Evolutionary conservation across 106 monocot genomes (phyloP).

Genomic region (Vanilla planifolia): DNA sequence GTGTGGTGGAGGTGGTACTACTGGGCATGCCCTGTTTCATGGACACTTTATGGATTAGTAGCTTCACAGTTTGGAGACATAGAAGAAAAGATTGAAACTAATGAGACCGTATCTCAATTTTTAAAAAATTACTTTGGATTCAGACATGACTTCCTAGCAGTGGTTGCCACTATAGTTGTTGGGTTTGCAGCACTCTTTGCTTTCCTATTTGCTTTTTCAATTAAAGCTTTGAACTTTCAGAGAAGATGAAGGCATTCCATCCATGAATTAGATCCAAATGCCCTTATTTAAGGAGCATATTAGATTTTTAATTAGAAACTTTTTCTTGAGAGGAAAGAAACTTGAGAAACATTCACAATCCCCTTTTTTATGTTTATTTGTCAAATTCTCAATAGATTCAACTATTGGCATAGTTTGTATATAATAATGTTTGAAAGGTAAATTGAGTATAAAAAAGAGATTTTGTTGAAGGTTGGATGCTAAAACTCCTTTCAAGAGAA

Average conservation of each 20-base stretch:
- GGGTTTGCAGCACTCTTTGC: constrained; percentile 63
- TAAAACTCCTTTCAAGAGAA: too few species aligned
- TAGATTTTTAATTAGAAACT: too few species aligned
- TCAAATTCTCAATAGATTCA: too few species aligned
- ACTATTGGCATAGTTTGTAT: too few species aligned
- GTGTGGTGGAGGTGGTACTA: constrained; percentile 95
- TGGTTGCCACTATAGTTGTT: constrained; percentile 35
- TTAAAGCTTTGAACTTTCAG: constrained; percentile 74
- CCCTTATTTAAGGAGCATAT: too few species aligned
- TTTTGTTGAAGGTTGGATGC: too few species aligned
- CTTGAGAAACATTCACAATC: too few species aligned
- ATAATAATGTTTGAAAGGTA: too few species aligned
- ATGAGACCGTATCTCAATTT: constrained; percentile 25
- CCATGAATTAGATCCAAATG: too few species aligned
- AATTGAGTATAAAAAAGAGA: too few species aligned
- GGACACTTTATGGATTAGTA: constrained; percentile 70
- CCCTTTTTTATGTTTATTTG: too few species aligned
- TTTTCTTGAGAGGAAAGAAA: too few species aligned
- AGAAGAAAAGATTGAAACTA: constrained; percentile 5
- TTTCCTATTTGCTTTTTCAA: constrained; percentile 57
- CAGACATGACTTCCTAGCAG: constrained; percentile 56
- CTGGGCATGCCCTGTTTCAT: constrained; percentile 72
- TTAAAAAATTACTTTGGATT: constrained; percentile 46
- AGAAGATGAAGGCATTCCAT: constrained; percentile 37
- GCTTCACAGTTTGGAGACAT: constrained; percentile 68